Evolutionary conservation across 768 basidiomycete genomes (phyloP).

Genomic region (Trametes villosa): DNA sequence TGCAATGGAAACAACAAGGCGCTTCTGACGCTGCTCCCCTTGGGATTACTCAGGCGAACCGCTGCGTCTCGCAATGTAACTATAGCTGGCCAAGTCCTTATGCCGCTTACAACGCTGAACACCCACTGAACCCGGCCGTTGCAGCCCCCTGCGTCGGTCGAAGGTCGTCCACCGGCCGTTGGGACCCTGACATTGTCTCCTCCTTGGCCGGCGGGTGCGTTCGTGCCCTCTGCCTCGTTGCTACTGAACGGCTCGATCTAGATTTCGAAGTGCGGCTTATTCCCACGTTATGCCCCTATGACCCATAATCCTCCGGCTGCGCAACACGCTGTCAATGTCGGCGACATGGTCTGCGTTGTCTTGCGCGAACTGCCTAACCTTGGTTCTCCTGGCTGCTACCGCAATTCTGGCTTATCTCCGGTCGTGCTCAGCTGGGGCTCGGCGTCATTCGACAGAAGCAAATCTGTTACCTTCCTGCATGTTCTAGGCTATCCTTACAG

Average conservation of each 20-base stretch:
- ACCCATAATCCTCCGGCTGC: background rate
- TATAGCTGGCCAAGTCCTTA: constrained; percentile 11
- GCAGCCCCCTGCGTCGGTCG: background rate
- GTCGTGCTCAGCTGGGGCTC: background rate
- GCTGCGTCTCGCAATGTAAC: constrained; percentile 9
- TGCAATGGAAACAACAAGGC: background rate
- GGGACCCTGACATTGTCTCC: background rate
- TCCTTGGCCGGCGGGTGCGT: background rate
- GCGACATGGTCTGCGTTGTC: background rate
- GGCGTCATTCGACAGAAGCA: background rate
- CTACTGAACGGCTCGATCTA: constrained; percentile 20
- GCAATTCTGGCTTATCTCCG: background rate
- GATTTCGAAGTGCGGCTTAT: background rate
- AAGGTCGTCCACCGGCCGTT: background rate
- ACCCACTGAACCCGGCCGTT: background rate
- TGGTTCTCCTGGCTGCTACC: background rate
- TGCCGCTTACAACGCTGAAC: background rate
- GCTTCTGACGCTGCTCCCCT: constrained; percentile 4
- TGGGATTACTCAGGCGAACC: background rate
- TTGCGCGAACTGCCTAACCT: background rate
- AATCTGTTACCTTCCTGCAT: background rate
- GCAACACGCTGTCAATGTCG: background rate
- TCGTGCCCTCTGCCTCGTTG: constrained; percentile 15
- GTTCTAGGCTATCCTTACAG: background rate
- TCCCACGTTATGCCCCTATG: constrained; percentile 14